Evolutionary conservation across 1,284 basidiomycete species (phyloP).

Genomic region (Ceratobasidium sp.): DNA sequence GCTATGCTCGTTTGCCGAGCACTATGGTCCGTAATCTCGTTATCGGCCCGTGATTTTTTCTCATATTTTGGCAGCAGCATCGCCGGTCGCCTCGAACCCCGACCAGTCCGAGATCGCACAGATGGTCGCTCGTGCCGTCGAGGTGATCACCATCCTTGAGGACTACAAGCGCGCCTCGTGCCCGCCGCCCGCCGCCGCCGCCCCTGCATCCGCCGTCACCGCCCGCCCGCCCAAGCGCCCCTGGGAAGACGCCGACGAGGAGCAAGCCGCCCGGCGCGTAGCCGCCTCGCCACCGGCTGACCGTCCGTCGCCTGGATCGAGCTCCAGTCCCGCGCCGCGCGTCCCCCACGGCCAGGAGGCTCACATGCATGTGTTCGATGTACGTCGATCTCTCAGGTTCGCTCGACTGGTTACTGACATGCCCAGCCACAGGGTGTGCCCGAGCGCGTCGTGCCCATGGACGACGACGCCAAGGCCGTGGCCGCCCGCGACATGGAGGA

Average conservation of each 20-base stretch:
- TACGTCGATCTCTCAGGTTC: neutral
- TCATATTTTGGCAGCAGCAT: constrained; percentile 3
- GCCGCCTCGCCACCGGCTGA: constrained; percentile 30
- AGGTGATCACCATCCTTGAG: constrained; percentile 22
- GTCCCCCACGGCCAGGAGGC: constrained; percentile 10
- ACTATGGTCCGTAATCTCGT: constrained; percentile 11
- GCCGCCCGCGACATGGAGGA: constrained; percentile 35
- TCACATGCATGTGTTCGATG: constrained; percentile 38
- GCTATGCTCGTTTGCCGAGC: constrained; percentile 32
- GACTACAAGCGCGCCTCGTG: constrained; percentile 10
- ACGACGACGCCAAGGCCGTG: constrained; percentile 8
- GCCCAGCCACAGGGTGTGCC: neutral
- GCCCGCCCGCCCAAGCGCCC: constrained; percentile 19
- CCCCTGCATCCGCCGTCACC: neutral
- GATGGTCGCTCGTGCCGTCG: constrained; percentile 23
- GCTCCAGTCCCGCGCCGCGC: neutral
- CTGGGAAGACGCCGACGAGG: constrained; percentile 25
- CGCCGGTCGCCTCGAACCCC: neutral
- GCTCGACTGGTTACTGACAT: neutral
- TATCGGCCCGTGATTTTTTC: neutral
- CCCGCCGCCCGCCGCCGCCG: neutral
- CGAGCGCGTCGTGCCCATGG: neutral
- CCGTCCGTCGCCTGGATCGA: neutral
- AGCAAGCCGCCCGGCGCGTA: neutral
- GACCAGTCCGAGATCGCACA: constrained; percentile 16